Evolutionary conservation across 73 alveolate species (phyloP).

Genomic region (Paramecium primaurelia): DNA sequence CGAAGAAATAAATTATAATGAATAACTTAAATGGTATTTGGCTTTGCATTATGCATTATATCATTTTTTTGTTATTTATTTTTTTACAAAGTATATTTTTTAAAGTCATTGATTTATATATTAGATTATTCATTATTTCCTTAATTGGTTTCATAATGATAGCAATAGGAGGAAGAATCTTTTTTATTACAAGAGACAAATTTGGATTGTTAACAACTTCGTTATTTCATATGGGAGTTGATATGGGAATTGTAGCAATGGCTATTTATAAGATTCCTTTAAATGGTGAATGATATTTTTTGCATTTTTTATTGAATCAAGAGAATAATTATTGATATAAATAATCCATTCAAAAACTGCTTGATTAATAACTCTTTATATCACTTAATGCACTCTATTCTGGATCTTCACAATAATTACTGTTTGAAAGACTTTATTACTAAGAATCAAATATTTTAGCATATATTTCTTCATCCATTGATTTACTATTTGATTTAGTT

Average conservation of each 20-base stretch:
- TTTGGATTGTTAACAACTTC: not conserved
- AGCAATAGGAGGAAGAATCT: slow-evolving; percentile 10
- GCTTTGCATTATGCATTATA: slow-evolving; percentile 25
- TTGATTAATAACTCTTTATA: not conserved
- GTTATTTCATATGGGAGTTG: slow-evolving; percentile 7
- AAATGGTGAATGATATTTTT: not conserved
- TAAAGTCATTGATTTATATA: not conserved
- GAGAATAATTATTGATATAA: not conserved
- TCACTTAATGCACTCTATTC: not conserved
- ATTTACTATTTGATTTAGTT: not conserved
- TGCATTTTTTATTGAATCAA: not conserved
- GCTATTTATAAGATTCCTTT: not conserved
- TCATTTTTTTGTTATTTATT: slow-evolving; percentile 30
- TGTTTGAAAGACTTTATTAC: not conserved
- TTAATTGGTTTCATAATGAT: not conserved
- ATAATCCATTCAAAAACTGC: not conserved
- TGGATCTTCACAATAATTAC: not conserved
- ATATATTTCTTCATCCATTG: not conserved
- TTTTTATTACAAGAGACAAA: not conserved
- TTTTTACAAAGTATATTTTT: not conserved
- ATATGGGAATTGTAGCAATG: not conserved
- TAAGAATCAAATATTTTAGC: not conserved
- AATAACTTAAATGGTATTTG: not conserved
- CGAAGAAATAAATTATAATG: not conserved
- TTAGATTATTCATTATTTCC: not conserved